Conservation (phyloP, 73 alveolate genomes). For the Paramecium pentaurelia region DNA sequence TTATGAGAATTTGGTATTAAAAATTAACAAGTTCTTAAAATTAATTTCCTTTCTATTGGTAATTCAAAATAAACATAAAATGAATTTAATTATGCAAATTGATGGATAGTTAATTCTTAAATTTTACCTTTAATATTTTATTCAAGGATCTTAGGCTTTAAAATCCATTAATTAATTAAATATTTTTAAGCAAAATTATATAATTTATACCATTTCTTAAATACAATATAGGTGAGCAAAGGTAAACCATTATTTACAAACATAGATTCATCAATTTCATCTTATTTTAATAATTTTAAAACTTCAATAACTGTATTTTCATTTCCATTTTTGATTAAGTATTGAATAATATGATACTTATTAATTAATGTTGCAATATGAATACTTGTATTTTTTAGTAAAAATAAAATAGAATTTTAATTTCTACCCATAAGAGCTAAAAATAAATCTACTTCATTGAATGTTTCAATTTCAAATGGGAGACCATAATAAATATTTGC, state of each 20-base stretch:
- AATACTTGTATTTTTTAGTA: not conserved
- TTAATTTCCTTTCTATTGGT: not conserved
- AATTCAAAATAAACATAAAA: not conserved
- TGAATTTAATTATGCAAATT: not conserved
- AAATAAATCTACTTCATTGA: not conserved
- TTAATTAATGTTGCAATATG: not conserved
- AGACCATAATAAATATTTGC: not conserved
- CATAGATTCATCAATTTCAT: not conserved
- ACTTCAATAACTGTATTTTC: not conserved
- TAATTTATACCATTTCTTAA: not conserved
- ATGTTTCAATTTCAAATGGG: not conserved
- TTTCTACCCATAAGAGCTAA: not conserved
- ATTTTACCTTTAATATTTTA: not conserved
- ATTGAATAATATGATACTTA: not conserved
- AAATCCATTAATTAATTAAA: not conserved
- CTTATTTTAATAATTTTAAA: not conserved
- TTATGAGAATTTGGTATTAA: not conserved
- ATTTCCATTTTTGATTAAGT: not conserved
- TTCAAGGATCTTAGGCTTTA: not conserved
- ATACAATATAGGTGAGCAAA: not conserved
- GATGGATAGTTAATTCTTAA: not conserved
- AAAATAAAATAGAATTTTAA: not conserved
- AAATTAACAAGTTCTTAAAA: not conserved
- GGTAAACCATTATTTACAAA: not conserved
- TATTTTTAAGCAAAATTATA: not conserved